Percentiles rank a stretch among this genome's conserved stretches.
Evolutionary conservation across 805 yeast genomes (phyloP).

Genomic region (Naumovozyma castellii): DNA sequence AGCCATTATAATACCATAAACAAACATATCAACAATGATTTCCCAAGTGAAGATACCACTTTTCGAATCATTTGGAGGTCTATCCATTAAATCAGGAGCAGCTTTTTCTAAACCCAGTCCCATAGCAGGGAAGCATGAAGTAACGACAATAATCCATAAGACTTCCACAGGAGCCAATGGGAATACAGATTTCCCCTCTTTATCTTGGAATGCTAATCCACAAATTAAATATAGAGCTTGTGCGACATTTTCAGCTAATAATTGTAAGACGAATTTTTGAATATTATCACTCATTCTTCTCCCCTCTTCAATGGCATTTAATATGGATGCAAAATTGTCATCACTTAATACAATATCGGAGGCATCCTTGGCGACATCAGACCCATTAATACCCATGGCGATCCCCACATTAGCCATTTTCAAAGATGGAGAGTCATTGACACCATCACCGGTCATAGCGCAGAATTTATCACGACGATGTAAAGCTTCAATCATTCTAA

Average conservation of each 20-base stretch:
- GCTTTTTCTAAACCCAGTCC: slow-evolving; percentile 95
- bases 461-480: slow-evolving; percentile 87
- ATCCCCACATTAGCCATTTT: slow-evolving; percentile 94
- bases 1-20: slow-evolving; percentile 70
- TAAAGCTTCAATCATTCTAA: slow-evolving; percentile 78
- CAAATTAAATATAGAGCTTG: slow-evolving; percentile 77
- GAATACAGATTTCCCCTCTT: slow-evolving; percentile 60
- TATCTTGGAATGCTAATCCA: slow-evolving; percentile 70
- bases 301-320: slow-evolving; percentile 92
- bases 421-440: slow-evolving; percentile 93
- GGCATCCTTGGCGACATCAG: slow-evolving; percentile 97
- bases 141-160: slow-evolving; percentile 89
- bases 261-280: slow-evolving; percentile 87
- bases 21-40: slow-evolving; percentile 59
- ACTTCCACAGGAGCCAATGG: slow-evolving; percentile 97
- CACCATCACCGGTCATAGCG: slow-evolving; percentile 99
- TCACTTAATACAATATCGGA: slow-evolving; percentile 95
- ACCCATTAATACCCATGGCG: slow-evolving; percentile 87
- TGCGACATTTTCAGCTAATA: slow-evolving; percentile 92
- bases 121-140: slow-evolving; percentile 99
- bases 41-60: slow-evolving; percentile 72
- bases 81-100: slow-evolving; percentile 86
- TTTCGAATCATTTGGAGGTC: slow-evolving; percentile 82
- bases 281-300: slow-evolving; percentile 93
- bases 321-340: slow-evolving; percentile 89